phyloP scores from a whole-genome alignment of 768 basidiomycete species.

The Rhodocollybia butyracea region DNA sequence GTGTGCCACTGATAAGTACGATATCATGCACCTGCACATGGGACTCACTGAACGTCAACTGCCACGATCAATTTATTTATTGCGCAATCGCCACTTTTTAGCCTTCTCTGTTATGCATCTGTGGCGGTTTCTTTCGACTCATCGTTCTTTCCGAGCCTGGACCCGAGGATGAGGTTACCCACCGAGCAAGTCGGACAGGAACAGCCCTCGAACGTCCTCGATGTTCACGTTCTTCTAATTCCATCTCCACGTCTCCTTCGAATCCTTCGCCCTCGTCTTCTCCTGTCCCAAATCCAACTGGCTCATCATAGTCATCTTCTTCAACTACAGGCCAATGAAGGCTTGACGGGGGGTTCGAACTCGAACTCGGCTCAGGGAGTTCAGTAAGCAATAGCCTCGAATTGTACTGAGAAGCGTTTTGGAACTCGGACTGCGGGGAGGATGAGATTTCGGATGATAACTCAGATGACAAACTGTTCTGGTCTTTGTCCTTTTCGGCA shows the following conservation, averaged over 20 bases:
- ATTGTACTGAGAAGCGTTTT: neutral
- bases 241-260: neutral
- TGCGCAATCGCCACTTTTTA: too few species aligned
- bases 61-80: too few species aligned
- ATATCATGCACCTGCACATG: too few species aligned
- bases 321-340: constrained; percentile 5
- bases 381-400: neutral
- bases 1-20: too few species aligned
- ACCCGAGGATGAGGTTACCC: neutral
- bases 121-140: too few species aligned
- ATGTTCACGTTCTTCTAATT: neutral
- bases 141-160: neutral
- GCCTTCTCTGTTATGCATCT: too few species aligned
- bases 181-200: neutral
- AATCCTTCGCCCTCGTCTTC: neutral
- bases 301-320: neutral
- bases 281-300: too few species aligned
- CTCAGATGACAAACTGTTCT: too few species aligned
- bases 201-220: constrained; percentile 7
- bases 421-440: too few species aligned
- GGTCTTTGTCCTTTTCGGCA: too few species aligned
- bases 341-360: neutral
- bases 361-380: neutral
- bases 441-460: neutral
- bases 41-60: too few species aligned